Conservation (phyloP, 371 early-diverging fungal genomes). For the Mucor mucedo region DNA sequence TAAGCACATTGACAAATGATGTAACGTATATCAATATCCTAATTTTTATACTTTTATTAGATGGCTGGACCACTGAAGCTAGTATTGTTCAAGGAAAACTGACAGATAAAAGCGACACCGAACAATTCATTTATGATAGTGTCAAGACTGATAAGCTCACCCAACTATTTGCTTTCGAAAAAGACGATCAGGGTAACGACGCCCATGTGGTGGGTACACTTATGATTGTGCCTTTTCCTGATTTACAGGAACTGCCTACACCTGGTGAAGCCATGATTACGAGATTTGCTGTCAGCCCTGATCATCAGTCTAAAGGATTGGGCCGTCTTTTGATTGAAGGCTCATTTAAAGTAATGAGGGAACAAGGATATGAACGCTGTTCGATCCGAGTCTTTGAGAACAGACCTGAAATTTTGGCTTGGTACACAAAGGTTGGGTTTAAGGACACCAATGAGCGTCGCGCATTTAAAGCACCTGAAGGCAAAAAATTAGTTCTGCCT, state of each 20-base stretch:
- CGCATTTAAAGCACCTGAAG: slow-evolving; percentile 13
- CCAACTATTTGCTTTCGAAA: slow-evolving; percentile 13
- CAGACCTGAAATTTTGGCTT: slow-evolving; percentile 50
- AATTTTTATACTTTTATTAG: slow-evolving; percentile 5
- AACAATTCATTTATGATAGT: slow-evolving; percentile 20
- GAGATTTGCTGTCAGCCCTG: slow-evolving; percentile 54
- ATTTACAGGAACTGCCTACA: slow-evolving; percentile 12
- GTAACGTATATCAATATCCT: too few relatives aligned
- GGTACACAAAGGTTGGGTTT: slow-evolving; percentile 60
- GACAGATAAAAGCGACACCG: slow-evolving; percentile 32
- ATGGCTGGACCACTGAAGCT: slow-evolving; percentile 53
- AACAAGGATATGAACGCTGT: slow-evolving; percentile 37
- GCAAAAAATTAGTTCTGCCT: slow-evolving; percentile 3
- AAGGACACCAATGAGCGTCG: slow-evolving; percentile 50
- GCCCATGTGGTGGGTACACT: slow-evolving; percentile 41
- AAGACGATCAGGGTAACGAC: slow-evolving; percentile 15
- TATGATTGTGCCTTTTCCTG: slow-evolving; percentile 32
- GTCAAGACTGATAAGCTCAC: slow-evolving; percentile 30
- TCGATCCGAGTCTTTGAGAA: slow-evolving; percentile 55
- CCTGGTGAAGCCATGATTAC: slow-evolving; percentile 44
- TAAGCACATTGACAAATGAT: background rate
- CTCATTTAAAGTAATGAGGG: slow-evolving; percentile 40
- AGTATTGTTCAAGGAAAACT: slow-evolving; percentile 40
- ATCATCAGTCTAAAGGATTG: slow-evolving; percentile 56
- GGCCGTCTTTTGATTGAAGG: slow-evolving; percentile 54